These are phyloP conservation scores for Plantago elongata DNA, from an alignment of 257 asterid species.

Conservation along the genomic window DNA sequence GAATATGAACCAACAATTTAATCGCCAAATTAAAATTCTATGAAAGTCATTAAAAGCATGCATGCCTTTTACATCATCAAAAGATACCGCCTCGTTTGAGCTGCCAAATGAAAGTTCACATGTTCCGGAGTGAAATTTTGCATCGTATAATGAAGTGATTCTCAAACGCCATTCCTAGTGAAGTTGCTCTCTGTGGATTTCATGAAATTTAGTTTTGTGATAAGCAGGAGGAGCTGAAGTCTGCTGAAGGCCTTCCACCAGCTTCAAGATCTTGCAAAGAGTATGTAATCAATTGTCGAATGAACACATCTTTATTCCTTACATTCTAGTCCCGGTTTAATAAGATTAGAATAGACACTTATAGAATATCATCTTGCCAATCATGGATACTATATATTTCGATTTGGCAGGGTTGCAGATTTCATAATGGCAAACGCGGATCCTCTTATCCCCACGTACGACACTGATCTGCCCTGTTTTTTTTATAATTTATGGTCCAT, in stretches of 20 bases:
- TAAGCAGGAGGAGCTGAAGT: constrained; percentile 57
- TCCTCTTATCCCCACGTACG: constrained; percentile 53
- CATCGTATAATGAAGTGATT: background rate
- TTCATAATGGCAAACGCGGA: constrained; percentile 36
- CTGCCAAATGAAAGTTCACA: no score
- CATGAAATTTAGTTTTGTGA: background rate
- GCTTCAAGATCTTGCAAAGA: constrained; percentile 55
- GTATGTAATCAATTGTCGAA: constrained; percentile 28
- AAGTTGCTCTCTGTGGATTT: background rate
- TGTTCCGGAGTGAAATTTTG: no score
- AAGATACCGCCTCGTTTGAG: no score
- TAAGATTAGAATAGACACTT: background rate
- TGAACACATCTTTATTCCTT: background rate
- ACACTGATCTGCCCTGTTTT: background rate
- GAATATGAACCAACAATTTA: no score
- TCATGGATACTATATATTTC: constrained; percentile 14
- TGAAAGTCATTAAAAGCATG: no score
- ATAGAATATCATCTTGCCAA: background rate
- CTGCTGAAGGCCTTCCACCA: constrained; percentile 42
- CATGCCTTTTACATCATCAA: no score
- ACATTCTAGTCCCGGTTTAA: background rate
- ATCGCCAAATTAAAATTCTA: no score
- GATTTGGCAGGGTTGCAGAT: constrained; percentile 41
- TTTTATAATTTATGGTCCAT: background rate
- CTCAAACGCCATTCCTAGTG: background rate